Percentiles rank a stretch among this genome's conserved stretches.
Conservation (phyloP, 164 flowering plant genomes). For the Protea cynaroides region DNA sequence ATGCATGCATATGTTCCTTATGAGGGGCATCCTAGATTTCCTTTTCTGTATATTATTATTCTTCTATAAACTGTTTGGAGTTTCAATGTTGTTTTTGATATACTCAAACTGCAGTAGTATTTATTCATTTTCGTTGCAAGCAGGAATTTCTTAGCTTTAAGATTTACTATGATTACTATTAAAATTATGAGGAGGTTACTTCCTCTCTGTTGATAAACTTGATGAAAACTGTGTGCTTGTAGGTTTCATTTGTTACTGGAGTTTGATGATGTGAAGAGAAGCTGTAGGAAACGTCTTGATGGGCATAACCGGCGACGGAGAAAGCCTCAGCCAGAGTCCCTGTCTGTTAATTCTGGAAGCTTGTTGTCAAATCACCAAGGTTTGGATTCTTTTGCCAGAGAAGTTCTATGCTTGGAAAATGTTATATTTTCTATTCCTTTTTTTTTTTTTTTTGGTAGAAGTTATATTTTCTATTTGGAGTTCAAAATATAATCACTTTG, state of each 20-base stretch:
- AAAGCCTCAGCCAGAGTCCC: conserved; percentile 67
- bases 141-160: too few relatives aligned
- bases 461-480: not conserved
- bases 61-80: too few relatives aligned
- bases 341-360: conserved; percentile 34
- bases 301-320: conserved; percentile 76
- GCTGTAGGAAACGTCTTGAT: conserved; percentile 82
- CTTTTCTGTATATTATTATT: too few relatives aligned
- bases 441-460: too few relatives aligned
- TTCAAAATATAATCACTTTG: not conserved
- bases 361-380: conserved; percentile 51
- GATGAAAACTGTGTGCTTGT: not conserved
- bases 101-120: too few relatives aligned
- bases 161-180: too few relatives aligned
- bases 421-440: not conserved
- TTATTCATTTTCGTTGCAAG: too few relatives aligned
- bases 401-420: not conserved
- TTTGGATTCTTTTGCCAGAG: conserved; percentile 13
- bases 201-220: not conserved
- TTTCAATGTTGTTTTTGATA: too few relatives aligned
- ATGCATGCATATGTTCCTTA: too few relatives aligned
- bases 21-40: too few relatives aligned
- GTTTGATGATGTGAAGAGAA: conserved; percentile 74
- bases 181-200: too few relatives aligned
- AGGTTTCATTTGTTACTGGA: conserved; percentile 75